These are phyloP conservation scores for Clarireedia monteithiana DNA, from an alignment of 2,329 filamentous ascomycete genomes.

Conservation along the genomic window DNA sequence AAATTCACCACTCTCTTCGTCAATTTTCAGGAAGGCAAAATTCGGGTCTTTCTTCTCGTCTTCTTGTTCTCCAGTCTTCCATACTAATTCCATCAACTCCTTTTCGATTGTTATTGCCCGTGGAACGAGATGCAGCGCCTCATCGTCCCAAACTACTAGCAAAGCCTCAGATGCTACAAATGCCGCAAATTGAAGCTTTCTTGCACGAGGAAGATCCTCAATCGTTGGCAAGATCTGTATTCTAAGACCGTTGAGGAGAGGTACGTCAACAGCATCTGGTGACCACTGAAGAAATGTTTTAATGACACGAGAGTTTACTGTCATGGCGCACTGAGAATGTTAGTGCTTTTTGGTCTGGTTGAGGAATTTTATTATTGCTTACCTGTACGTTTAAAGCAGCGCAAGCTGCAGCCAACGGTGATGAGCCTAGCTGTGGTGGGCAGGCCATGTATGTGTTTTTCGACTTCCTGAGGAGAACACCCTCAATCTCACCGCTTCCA, in stretches of 20 bases:
- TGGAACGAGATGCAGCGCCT: slow-evolving; percentile 60
- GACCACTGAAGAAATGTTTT: slow-evolving; percentile 70
- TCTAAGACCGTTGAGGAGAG: slow-evolving; percentile 67
- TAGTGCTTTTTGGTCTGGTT: slow-evolving; percentile 4
- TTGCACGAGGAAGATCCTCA: slow-evolving; percentile 59
- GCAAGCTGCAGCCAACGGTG: slow-evolving; percentile 56
- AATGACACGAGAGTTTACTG: slow-evolving; percentile 71
- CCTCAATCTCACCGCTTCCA: slow-evolving; percentile 59
- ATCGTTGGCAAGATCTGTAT: slow-evolving; percentile 69
- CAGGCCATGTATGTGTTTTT: slow-evolving; percentile 66
- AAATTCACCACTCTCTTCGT: slow-evolving; percentile 63
- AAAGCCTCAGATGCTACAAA: slow-evolving; percentile 66
- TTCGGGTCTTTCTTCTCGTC: slow-evolving; percentile 44
- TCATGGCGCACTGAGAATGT: slow-evolving; percentile 60
- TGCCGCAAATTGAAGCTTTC: slow-evolving; percentile 74
- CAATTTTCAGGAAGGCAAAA: slow-evolving; percentile 48
- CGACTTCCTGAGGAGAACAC: slow-evolving; percentile 62
- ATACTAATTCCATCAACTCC: slow-evolving; percentile 71
- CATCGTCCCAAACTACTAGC: slow-evolving; percentile 76
- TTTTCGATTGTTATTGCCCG: slow-evolving; percentile 66
- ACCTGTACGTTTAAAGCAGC: slow-evolving; percentile 65
- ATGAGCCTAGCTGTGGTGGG: slow-evolving; percentile 55
- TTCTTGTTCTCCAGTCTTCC: slow-evolving; percentile 51
- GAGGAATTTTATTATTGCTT: slow-evolving; percentile 22
- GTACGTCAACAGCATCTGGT: slow-evolving; percentile 66